Evolutionary conservation across 495 filamentous ascomycete genomes (phyloP), one percentile per base, ranked within the genome.

Genomic region (Penicillium crystallinum): DNA sequence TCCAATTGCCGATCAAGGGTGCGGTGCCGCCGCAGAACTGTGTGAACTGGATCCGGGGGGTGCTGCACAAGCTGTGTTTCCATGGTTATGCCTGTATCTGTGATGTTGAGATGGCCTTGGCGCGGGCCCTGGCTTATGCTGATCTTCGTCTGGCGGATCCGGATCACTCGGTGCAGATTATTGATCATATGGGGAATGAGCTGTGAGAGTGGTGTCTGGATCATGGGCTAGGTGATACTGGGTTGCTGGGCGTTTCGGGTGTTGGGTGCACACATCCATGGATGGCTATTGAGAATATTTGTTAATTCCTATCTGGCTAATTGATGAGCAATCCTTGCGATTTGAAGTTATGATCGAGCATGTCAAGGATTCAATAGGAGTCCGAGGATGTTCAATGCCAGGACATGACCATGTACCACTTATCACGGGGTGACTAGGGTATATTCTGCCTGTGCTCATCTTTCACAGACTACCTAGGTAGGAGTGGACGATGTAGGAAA

Each of bases 11-110:
- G 3, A 22, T 44, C 29, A 37, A 35, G 39, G 31, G 31, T 11
- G 31, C 30, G n/a, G 10, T 2, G n/a, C 49, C 49, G n/a, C 6
- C 15, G 2, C 49, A 52, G 11, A 52, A 37, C 18, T 52, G 49
- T n/a, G 49, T 52, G 1, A 35, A 12, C 21, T 52, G 49, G 49
- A 38, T 30, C 9, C 23, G 15, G 23, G 19, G 30, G n/a, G 49
- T 23, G 18, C 14, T 52, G 10, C 15, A 18, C 11, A 33, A 33
- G 29, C 29, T 50, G 2, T 12, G 38, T 6, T 10, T 17, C 10
- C 21, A 33, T 50, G 48, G 48, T 2, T 31, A 41, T 33, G 48
- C 48, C 8, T 6, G 19, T 0, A 17, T 50, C 19, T 6, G 11
- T 5, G 18, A 33, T 14, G 8, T 50, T 12, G 48, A 50, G 6